Conservation (phyloP, 257 asterid genomes). For the Nicotiana obtusifolia region DNA sequence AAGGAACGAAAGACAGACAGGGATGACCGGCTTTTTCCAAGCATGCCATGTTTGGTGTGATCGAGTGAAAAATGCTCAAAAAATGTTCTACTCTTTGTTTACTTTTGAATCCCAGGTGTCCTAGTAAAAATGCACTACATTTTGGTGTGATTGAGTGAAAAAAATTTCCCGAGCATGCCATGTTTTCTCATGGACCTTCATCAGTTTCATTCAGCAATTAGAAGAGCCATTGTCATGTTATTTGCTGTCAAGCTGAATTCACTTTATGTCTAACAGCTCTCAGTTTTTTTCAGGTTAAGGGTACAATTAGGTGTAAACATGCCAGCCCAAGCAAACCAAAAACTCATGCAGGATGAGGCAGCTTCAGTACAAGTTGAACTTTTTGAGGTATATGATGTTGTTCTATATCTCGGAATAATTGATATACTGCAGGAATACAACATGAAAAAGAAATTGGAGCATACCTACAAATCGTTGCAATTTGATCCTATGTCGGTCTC, state of each 20-base stretch:
- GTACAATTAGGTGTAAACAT: conserved; percentile 96
- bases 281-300: conserved; percentile 52
- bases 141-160: not conserved
- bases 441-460: conserved; percentile 76
- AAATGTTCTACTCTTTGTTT: not conserved
- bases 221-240: not conserved
- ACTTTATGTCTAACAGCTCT: not conserved
- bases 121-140: not conserved
- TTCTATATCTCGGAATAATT: conserved; percentile 82
- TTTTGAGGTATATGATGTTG: conserved; percentile 85
- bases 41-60: no score
- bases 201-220: not conserved
- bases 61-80: no score
- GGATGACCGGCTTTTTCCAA: not conserved
- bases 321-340: conserved; percentile 94
- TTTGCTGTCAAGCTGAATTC: not conserved
- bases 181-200: not conserved
- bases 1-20: not conserved
- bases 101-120: not conserved
- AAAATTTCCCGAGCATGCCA: not conserved
- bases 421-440: conserved; percentile 87
- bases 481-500: conserved; percentile 73
- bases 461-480: conserved; percentile 54
- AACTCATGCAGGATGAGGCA: conserved; percentile 42
- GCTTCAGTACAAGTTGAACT: conserved; percentile 64